Base-by-base conservation (phyloP, 2,329 filamentous ascomycete species). In the Dothideomycetes sp. region DNA sequence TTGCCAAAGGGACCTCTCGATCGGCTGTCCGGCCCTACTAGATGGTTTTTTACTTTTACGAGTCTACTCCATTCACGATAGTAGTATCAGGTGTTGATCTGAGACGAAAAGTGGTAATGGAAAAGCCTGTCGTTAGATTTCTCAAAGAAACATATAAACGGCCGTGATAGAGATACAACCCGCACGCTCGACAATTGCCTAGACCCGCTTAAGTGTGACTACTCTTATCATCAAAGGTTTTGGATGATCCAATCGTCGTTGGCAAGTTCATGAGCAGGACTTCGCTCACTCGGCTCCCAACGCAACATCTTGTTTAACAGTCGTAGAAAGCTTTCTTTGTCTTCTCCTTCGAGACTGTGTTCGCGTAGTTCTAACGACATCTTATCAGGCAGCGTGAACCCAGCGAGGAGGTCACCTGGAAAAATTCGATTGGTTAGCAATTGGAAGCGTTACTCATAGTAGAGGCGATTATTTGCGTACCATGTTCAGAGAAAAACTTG, bases 261-360 rank as follows among this genome's bases (percentile, higher is more conserved):
- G n/a, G 64, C 49, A n/a, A 65, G 50, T 46, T 64, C 49, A 41
- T 47, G 54, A 10, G 63, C 60, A 3, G 57, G 57, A 35, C 47
- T 53, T 29, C 61, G 53, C 23, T 64, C 56, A 47, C 64, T 60
- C 12, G 61, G 61, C 15, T 56, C 33, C 62, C 62, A 67, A 36
- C 51, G 51, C 11, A 66, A 46, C 59, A 65, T 64, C 4, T 48
- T 52, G 35, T 48, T 46, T 20, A 62, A 51, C 37, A 66, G 63
- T 12, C 22, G 27, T 5, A 64, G 29, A 45, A 64, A 65, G 7
- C 40, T 15, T 13, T 49, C 53, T 47, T 63, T 63, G 24, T 62
- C 46, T 9, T 48, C 28, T 5, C 50, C 53, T n/a, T 45, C 40
- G 6, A 52, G 22, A 9, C 8, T 28, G 9, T 36, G 20, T 22